Conservation (phyloP, 257 asterid genomes). For the Petunia axillaris region DNA sequence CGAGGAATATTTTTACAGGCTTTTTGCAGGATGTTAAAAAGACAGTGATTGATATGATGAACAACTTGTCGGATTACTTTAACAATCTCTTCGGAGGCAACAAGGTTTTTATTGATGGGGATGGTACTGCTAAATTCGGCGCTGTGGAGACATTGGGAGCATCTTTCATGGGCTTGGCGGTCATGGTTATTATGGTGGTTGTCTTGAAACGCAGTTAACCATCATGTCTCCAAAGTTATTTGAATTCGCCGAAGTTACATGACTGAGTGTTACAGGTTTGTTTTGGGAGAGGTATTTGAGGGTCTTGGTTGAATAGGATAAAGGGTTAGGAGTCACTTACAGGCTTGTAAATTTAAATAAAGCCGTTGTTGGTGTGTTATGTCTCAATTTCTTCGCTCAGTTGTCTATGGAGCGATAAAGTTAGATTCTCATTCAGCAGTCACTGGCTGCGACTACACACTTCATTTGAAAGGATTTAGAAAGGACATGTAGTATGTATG, state of each 20-base stretch:
- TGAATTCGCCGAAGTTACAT: constrained; percentile 41
- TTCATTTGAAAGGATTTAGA: neutral
- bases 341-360: constrained; percentile 8
- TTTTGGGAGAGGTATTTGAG: neutral
- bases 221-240: neutral
- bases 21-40: constrained; percentile 41
- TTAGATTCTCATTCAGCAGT: neutral
- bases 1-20: constrained; percentile 28
- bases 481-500: neutral
- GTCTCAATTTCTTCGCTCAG: neutral
- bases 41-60: constrained; percentile 66
- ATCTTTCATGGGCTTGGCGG: constrained; percentile 68
- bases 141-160: constrained; percentile 48
- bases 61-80: constrained; percentile 58
- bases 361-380: neutral
- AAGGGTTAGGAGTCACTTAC: neutral
- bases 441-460: neutral
- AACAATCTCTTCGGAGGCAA: constrained; percentile 56
- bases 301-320: neutral
- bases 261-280: neutral
- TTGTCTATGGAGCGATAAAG: neutral
- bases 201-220: constrained; percentile 38
- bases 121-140: constrained; percentile 41
- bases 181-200: constrained; percentile 51
- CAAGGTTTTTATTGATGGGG: constrained; percentile 26